Evolutionary conservation across 2,329 filamentous ascomycete species (phyloP), one percentile per base, ranked within the genome.

Genomic region (Hymenoscyphus linearis): DNA sequence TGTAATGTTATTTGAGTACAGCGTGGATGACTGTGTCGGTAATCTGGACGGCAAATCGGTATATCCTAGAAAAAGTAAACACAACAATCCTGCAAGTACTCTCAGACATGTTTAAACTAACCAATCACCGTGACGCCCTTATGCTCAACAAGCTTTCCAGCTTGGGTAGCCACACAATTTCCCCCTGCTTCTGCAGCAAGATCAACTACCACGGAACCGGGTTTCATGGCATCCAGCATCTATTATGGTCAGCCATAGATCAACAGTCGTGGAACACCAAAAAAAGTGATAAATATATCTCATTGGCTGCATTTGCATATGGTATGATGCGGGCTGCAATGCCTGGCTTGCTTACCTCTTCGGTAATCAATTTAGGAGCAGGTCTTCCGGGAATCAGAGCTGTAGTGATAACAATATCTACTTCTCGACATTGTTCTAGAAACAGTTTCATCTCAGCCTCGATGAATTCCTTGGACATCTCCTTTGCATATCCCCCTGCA

Each of bases 381-480:
- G 88, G 88, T 67, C 83, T 88, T 60, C 91, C 92, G 0, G 92
- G 92, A 63, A 96, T 96, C 68, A 96, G 76, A n/a, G 92, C 92
- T 1, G 92, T 96, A 1, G 91, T 96, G 72, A 96, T 89, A 64
- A 96, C 89, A 65, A 96, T 96, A 74, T 96, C 91, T 57, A 96
- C 91, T 44, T 96, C 92, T 62, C 85, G 83, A 64, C 89, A 90
- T 74, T 96, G 92, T 67, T 95, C 89, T 72, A 90, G 86, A 76
- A 96, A 96, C 0, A 96, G 81, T 74, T 90, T 93, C 91, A 96
- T 96, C 74, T 96, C 91, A 5, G 91, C 91, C 63, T 91, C 90
- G 73, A 95, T 91, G 70, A 96, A 96, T 67, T 93, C 91, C 70
- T 93, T 92, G 59, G 90, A 95, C 91, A 96, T 96, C 71, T 93